These are phyloP conservation scores for Prunus campanulata DNA, from an alignment of 306 rosid species.

Conservation along the genomic window DNA sequence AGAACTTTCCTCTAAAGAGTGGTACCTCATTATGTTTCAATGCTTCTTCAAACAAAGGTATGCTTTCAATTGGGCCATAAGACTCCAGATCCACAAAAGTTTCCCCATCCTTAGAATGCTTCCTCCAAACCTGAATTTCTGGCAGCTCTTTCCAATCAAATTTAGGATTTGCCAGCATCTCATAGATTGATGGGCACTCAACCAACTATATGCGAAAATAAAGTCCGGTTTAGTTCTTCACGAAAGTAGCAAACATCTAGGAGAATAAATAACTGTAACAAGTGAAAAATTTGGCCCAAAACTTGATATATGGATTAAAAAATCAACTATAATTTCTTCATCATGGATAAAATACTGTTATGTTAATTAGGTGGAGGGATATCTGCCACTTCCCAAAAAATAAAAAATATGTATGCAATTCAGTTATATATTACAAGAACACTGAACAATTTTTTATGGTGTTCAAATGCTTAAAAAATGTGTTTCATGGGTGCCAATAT, in stretches of 20 bases:
- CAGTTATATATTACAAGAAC: neutral
- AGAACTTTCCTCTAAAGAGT: neutral
- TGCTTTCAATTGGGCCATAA: conserved; percentile 50
- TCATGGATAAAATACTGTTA: neutral
- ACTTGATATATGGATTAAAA: neutral
- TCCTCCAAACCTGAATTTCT: conserved; percentile 79
- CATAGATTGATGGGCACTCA: conserved; percentile 94
- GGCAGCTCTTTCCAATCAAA: conserved; percentile 75
- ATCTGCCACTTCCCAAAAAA: neutral
- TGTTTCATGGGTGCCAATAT: neutral
- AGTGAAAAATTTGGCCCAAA: neutral
- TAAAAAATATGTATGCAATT: neutral
- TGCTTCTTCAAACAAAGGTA: conserved; percentile 68
- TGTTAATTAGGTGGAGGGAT: neutral
- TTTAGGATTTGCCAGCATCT: conserved; percentile 83
- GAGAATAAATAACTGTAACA: neutral
- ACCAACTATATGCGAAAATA: conserved; percentile 54
- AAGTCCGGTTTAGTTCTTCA: conserved; percentile 15
- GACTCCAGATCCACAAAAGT: conserved; percentile 55
- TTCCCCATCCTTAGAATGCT: conserved; percentile 50
- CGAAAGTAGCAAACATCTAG: conserved; percentile 23
- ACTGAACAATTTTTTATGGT: neutral
- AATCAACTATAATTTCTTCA: neutral
- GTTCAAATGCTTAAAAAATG: neutral
- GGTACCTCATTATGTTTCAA: conserved; percentile 70